phyloP scores from a whole-genome alignment of 139 green algal species.

The Trebouxia sp. region DNA sequence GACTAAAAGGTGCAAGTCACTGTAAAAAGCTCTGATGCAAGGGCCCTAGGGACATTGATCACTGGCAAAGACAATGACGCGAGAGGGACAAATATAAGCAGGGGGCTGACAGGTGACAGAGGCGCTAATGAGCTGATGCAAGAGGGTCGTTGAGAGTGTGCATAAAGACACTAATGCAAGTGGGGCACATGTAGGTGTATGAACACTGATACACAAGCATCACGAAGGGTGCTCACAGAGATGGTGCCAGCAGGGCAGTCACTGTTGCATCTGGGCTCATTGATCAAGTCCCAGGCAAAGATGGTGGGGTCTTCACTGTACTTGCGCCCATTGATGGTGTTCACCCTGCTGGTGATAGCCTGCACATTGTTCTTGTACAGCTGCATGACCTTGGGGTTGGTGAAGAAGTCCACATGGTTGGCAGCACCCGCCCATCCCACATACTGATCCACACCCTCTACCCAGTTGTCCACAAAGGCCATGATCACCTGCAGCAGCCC shows the following conservation, averaged over 20 bases:
- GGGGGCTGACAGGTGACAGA: too few species aligned
- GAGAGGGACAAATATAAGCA: too few species aligned
- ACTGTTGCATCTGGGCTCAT: slow-evolving; percentile 50
- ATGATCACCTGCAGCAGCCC: slow-evolving; percentile 46
- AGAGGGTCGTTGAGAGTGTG: too few species aligned
- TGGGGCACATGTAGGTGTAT: too few species aligned
- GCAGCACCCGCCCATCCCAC: slow-evolving; percentile 23
- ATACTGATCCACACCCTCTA: slow-evolving; percentile 47
- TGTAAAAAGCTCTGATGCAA: too few species aligned
- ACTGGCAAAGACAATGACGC: too few species aligned
- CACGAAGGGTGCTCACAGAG: neutral
- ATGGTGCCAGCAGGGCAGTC: slow-evolving; percentile 20
- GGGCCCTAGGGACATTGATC: too few species aligned
- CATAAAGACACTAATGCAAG: too few species aligned
- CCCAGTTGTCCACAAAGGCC: slow-evolving; percentile 58
- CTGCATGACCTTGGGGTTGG: slow-evolving; percentile 29
- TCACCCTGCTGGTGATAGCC: slow-evolving; percentile 40
- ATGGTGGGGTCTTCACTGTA: slow-evolving; percentile 55
- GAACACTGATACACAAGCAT: neutral
- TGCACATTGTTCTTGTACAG: slow-evolving; percentile 46
- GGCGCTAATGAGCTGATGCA: too few species aligned
- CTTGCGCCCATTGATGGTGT: slow-evolving; percentile 51
- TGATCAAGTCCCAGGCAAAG: slow-evolving; percentile 66
- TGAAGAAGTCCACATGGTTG: slow-evolving; percentile 55
- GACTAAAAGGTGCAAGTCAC: too few species aligned